Percentiles rank a stretch among this genome's conserved stretches.
Conservation (phyloP, 805 yeast species). For the Lipomyces kockii region DNA sequence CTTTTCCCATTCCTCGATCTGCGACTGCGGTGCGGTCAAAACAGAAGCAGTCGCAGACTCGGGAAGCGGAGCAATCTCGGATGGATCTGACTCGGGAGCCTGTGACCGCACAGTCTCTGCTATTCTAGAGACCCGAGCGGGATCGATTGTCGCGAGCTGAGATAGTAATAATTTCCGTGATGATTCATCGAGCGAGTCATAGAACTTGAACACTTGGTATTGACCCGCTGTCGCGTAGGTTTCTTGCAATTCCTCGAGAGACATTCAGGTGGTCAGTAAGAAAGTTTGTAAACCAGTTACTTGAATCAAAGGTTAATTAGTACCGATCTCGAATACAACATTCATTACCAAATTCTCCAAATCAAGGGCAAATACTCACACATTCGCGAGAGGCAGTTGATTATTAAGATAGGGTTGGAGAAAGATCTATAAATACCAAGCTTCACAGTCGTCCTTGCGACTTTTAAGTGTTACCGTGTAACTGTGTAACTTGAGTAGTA, state of each 20-base stretch:
- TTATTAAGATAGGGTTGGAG: background rate
- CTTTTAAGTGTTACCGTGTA: too few species aligned
- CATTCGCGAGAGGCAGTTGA: background rate
- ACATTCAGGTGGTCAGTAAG: background rate
- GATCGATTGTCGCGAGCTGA: slow-evolving; percentile 48
- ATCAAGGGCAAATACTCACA: background rate
- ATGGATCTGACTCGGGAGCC: slow-evolving; percentile 14
- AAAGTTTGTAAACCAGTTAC: background rate
- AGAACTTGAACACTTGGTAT: slow-evolving; percentile 49
- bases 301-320: background rate
- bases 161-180: slow-evolving; percentile 41
- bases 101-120: slow-evolving; percentile 40
- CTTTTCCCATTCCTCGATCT: slow-evolving; percentile 50
- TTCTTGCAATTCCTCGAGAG: slow-evolving; percentile 11
- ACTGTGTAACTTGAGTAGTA: too few species aligned
- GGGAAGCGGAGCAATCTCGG: slow-evolving; percentile 37
- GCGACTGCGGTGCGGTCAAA: slow-evolving; percentile 42
- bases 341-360: background rate
- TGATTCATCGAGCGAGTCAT: slow-evolving; percentile 42
- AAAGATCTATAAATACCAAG: background rate
- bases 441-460: background rate
- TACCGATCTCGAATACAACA: background rate
- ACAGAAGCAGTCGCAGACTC: slow-evolving; percentile 37
- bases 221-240: slow-evolving; percentile 47
- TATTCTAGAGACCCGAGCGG: slow-evolving; percentile 43